These are phyloP conservation scores for Dinochytrium kinnereticum DNA, from an alignment of 371 early-diverging fungal genomes.

Conservation along the genomic window DNA sequence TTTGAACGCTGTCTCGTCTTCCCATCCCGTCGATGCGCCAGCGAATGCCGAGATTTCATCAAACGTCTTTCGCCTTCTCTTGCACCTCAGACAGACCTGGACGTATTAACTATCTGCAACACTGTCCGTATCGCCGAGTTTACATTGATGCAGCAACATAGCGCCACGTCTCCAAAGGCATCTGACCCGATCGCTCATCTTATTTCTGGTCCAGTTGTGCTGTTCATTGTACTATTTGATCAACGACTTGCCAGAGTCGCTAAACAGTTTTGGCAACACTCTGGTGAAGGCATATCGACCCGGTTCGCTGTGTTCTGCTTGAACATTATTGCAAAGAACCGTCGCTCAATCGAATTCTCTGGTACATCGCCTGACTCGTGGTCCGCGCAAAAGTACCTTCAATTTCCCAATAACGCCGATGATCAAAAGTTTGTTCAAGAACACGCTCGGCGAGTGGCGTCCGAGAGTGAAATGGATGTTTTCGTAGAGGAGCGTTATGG, in stretches of 20 bases:
- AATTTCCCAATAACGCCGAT: constrained; percentile 3
- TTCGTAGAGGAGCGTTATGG: constrained; percentile 91
- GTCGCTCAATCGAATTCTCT: constrained; percentile 24
- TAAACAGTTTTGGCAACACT: constrained; percentile 94
- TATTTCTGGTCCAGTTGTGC: constrained; percentile 44
- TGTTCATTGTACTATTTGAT: constrained; percentile 79
- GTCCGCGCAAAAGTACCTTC: background rate
- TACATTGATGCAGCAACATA: constrained; percentile 26
- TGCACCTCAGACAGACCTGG: constrained; percentile 4
- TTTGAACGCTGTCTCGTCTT: constrained; percentile 72
- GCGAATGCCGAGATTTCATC: constrained; percentile 52
- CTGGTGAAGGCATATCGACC: constrained; percentile 87
- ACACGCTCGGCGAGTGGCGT: background rate
- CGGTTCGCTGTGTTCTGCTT: constrained; percentile 86
- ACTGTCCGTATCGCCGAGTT: constrained; percentile 39
- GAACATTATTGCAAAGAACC: constrained; percentile 64
- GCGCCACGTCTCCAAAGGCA: constrained; percentile 28
- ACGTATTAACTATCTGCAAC: background rate
- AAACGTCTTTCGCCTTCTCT: constrained; percentile 4
- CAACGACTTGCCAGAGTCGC: constrained; percentile 65
- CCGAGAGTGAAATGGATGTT: constrained; percentile 54
- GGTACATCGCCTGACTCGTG: background rate
- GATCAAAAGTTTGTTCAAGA: background rate
- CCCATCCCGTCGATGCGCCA: constrained; percentile 73
- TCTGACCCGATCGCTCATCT: constrained; percentile 20